Evolutionary conservation across 1,284 basidiomycete species (phyloP), one percentile per base, ranked within the genome.

Genomic region (Tilletiopsis washingtonensis): DNA sequence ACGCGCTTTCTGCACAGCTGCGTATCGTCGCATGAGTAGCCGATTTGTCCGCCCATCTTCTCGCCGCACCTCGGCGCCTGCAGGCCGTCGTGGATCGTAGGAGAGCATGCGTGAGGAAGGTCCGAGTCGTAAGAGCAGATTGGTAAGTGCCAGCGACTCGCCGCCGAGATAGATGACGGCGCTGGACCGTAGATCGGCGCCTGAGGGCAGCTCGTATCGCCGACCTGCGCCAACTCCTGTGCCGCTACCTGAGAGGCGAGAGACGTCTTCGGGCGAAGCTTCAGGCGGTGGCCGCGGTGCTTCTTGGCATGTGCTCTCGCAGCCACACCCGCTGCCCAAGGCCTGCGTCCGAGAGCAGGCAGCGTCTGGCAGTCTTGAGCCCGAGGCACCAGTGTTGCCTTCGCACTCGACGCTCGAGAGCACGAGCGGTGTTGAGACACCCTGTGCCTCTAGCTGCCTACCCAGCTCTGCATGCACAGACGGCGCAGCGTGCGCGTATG

Each of bases 1-100:
- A 40, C 89, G 80, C 1, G 93, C 91, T 66, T 84, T 84, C 70
- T 94, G 91, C 9, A 98, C 82, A 0, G 82, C 78, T 2, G 84
- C 85, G 59, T 97, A 93, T 14, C 94, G 82, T 1, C 87, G 82
- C 83, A 91, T 93, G n/a, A 98, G 81, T 5, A 96, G 77, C 43
- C 80, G 83, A 59, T 94, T 94, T 42, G 74, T 73, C 23, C 52
- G 45, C 4, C 67, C 65, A 83, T 61, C 88, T 82, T 32, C 84
- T 67, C 24, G 77, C 75, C 3, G 81, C 74, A 51, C 14, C 34
- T 26, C 17, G 17, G 20, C 6, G 21, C 17, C 27, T 29, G 14
- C 12, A 23, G 17, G 32, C 0, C 67, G 67, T 20, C 74, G 66
- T 0, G 91, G 86, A 53, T 90, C 79, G 75, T 89, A 94, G 0